A percentile compares a stretch with the other conserved stretches of the same genome.
Conservation (phyloP, 169 alveolate species). For the Plasmodium falciparum region DNA sequence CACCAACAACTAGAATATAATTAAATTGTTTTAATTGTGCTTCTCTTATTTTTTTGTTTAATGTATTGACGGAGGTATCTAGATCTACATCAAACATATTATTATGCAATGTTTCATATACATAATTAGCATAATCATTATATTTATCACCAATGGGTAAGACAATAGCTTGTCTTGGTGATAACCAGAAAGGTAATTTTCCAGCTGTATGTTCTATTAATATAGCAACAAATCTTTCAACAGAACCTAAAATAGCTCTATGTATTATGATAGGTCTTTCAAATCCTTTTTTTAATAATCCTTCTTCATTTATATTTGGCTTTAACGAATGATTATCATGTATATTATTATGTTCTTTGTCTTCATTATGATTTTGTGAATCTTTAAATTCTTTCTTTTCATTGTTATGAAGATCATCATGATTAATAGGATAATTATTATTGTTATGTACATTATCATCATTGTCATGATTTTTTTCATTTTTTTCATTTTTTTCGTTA, state of each 20-base stretch:
- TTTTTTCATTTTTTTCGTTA: slow-evolving; percentile 48
- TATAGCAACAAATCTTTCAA: slow-evolving; percentile 97
- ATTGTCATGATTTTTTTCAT: neutral
- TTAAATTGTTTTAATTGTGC: slow-evolving; percentile 96
- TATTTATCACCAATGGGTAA: slow-evolving; percentile 94
- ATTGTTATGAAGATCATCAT: neutral
- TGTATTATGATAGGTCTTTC: slow-evolving; percentile 99
- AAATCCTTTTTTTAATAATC: slow-evolving; percentile 88
- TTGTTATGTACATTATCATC: neutral
- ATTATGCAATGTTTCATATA: slow-evolving; percentile 82
- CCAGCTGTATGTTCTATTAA: slow-evolving; percentile 98
- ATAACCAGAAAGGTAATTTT: slow-evolving; percentile 99
- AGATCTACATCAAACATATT: slow-evolving; percentile 90
- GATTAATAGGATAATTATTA: neutral
- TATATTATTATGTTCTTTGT: neutral
- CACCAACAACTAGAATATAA: slow-evolving; percentile 97
- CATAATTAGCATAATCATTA: slow-evolving; percentile 92
- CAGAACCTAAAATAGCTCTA: slow-evolving; percentile 98
- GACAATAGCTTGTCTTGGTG: slow-evolving; percentile 97
- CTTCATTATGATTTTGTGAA: neutral
- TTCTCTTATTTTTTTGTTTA: slow-evolving; percentile 96
- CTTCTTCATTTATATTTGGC: slow-evolving; percentile 9
- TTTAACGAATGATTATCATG: neutral
- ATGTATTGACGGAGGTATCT: slow-evolving; percentile 93
- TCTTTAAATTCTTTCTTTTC: slow-evolving; percentile 2